Conservation (phyloP, 1,139 yeast species). For the Suhomyces anneliseae region DNA sequence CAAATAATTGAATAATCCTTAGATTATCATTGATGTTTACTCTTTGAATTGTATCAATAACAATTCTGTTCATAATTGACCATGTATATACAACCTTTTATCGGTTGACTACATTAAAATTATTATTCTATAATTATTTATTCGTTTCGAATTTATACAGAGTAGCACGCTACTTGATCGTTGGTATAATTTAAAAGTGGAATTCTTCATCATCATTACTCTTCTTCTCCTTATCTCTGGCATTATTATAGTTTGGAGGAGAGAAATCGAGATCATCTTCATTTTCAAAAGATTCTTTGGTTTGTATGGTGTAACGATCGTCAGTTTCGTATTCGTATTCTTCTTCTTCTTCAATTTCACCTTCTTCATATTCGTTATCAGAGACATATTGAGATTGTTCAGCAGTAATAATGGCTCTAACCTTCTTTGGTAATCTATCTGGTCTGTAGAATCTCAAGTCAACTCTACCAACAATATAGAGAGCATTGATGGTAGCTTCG, state of each 20-base stretch:
- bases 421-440: slow-evolving; percentile 39
- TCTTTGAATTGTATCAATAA: too few relatives aligned
- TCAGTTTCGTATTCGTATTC: slow-evolving; percentile 9
- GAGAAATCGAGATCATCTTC: slow-evolving; percentile 12
- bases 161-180: too few relatives aligned
- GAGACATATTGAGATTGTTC: slow-evolving; percentile 31
- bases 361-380: slow-evolving; percentile 19
- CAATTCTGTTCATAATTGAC: too few relatives aligned
- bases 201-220: slow-evolving; percentile 17
- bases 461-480: slow-evolving; percentile 44
- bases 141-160: too few relatives aligned
- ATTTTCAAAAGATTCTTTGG: slow-evolving; percentile 4
- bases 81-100: too few relatives aligned
- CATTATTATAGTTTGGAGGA: slow-evolving; percentile 7
- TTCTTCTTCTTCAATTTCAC: slow-evolving; percentile 2
- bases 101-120: too few relatives aligned
- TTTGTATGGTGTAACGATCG: slow-evolving; percentile 1
- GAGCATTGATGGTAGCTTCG: slow-evolving; percentile 35
- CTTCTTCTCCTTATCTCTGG: not conserved
- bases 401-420: slow-evolving; percentile 42
- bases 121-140: too few relatives aligned
- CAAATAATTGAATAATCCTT: too few relatives aligned
- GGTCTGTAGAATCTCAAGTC: slow-evolving; percentile 50
- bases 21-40: too few relatives aligned
- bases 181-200: slow-evolving; percentile 13